Percentiles rank a stretch among this genome's conserved stretches.
Evolutionary conservation across 169 alveolate genomes (phyloP).

Genomic region (Sarcocystis neurona): DNA sequence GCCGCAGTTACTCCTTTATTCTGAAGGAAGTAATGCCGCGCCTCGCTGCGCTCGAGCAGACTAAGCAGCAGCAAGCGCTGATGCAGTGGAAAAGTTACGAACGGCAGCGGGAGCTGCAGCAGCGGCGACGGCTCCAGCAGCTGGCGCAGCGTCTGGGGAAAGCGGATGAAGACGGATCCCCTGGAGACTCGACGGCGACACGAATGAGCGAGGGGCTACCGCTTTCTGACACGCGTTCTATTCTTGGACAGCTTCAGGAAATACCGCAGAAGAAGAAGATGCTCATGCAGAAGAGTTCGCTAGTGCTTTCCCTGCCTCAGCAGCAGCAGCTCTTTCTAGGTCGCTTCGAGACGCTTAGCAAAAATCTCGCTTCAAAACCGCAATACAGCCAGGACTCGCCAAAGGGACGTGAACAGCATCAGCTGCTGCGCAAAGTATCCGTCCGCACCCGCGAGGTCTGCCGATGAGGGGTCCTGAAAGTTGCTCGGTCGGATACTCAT

Average conservation of each 20-base stretch:
- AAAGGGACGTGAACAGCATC: too few relatives aligned
- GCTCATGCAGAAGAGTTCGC: neutral
- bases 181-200: too few relatives aligned
- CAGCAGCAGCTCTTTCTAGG: slow-evolving; percentile 14
- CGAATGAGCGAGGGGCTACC: too few relatives aligned
- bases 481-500: too few relatives aligned
- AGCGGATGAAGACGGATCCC: neutral
- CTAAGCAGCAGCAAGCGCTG: neutral
- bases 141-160: neutral
- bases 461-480: neutral
- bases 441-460: slow-evolving; percentile 10
- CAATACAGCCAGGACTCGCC: too few relatives aligned
- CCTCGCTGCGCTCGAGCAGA: neutral
- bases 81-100: too few relatives aligned
- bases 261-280: neutral
- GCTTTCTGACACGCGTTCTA: too few relatives aligned
- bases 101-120: too few relatives aligned
- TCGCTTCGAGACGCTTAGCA: neutral
- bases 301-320: neutral
- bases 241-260: neutral
- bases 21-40: neutral
- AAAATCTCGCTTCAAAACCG: too few relatives aligned
- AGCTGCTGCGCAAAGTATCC: neutral
- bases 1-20: neutral
- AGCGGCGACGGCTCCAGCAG: neutral